These are phyloP conservation scores for Pichia sp. DNA, from an alignment of 1,139 yeast species.

Conservation along the genomic window DNA sequence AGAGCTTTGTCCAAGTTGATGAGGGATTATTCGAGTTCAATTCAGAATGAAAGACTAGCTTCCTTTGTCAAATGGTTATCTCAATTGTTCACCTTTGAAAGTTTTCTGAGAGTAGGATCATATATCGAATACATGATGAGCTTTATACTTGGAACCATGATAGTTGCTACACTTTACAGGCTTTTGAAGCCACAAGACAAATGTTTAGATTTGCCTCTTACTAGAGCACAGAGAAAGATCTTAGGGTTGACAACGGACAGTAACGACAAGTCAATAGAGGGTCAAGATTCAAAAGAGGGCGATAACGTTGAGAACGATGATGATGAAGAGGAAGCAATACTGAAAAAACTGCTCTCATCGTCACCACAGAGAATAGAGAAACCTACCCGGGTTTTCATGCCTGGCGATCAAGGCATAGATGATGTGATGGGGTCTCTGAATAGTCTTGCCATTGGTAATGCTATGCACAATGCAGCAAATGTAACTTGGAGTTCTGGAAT, in stretches of 20 bases:
- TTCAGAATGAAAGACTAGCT: background rate
- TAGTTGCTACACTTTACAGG: slow-evolving; percentile 21
- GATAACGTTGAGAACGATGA: slow-evolving; percentile 2
- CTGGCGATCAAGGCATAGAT: slow-evolving; percentile 10
- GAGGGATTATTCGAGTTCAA: background rate
- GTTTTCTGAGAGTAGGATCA: slow-evolving; percentile 1
- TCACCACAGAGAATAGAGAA: slow-evolving; percentile 6
- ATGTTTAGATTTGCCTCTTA: slow-evolving; percentile 33
- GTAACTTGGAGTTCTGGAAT: slow-evolving; percentile 8
- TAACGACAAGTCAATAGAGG: background rate
- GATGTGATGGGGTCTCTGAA: slow-evolving; percentile 16
- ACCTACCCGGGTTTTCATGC: slow-evolving; percentile 10
- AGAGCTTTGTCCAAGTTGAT: background rate
- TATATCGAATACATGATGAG: slow-evolving; percentile 9
- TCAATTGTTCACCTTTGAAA: slow-evolving; percentile 10
- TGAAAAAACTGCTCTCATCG: slow-evolving; percentile 1
- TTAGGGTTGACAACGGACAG: slow-evolving; percentile 24
- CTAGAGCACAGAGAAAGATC: slow-evolving; percentile 30
- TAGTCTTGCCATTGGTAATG: slow-evolving; percentile 5
- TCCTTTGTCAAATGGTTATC: background rate
- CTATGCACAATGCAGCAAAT: slow-evolving; percentile 1
- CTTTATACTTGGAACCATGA: slow-evolving; percentile 22
- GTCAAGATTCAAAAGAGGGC: slow-evolving; percentile 3
- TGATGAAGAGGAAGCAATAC: slow-evolving; percentile 2
- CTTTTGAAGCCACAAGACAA: slow-evolving; percentile 32